Base-by-base conservation (phyloP, 1,139 yeast species). In the Pichia sp. region DNA sequence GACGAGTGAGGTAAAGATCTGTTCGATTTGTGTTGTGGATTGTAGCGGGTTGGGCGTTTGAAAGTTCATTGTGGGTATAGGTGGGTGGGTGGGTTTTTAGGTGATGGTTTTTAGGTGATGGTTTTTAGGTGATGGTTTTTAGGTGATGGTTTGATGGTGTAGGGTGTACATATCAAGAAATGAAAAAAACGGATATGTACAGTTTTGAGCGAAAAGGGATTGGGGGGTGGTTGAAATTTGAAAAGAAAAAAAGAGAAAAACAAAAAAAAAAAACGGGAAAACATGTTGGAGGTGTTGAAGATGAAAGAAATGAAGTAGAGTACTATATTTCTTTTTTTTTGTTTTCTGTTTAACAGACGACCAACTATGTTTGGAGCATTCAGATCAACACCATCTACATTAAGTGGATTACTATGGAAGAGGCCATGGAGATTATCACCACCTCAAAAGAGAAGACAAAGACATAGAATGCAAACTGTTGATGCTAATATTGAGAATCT, bases 381-480 rank as follows among this genome's bases (percentile, higher is more conserved):
- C 64, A 83, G 76, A 70, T 70, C 83, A 29, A 70, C 95, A 15
- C 67, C 73, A 51, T 73, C 79, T 35, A 67, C 77, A 15, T 67
- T 82, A 43, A 95, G 97, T 49, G 97, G 97, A 29, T 78, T 88
- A 60, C 71, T 90, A 49, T 90, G 97, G 96, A 84, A 82, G 64
- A 72, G 71, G 47, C 85, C 89, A 51, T 80, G 82, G 69, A 79
- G 95, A 59, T 74, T 92, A 77, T 86, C 97, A 7, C 70, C 73
- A 40, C 79, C 78, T 18, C 97, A 90, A 63, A 92, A 92, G 68
- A 76, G 76, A 55, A 77, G 97, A 61, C 88, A 87, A 62, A 78
- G 97, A 69, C 74, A 77, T 55, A 78, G 98, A 66, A 75, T 92
- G 78, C 79, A 77, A 63, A 71, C 71, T 41, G 97, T 94, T 45